phyloP scores from a whole-genome alignment of 2,329 filamentous ascomycete genomes.

The Chaetomium globosum region DNA sequence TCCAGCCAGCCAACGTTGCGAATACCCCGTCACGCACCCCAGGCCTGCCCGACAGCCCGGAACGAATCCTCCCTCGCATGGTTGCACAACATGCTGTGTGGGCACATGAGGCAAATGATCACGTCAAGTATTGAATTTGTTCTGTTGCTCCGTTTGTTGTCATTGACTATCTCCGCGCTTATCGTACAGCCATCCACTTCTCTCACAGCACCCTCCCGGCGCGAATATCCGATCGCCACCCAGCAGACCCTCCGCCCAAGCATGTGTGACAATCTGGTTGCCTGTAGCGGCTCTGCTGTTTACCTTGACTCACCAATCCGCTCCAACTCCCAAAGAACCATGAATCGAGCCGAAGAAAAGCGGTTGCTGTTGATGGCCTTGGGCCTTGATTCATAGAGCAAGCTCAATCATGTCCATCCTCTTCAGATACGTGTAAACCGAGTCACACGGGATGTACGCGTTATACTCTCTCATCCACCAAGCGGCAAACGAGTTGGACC shows the following conservation, averaged over 20 bases:
- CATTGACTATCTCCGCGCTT: background rate
- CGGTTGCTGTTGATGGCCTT: background rate
- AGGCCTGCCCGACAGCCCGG: background rate
- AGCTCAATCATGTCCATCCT: conserved; percentile 29
- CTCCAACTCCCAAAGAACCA: background rate
- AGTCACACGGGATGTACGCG: conserved; percentile 29
- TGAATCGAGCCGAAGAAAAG: background rate
- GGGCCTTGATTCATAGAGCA: conserved; percentile 1
- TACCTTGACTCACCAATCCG: background rate
- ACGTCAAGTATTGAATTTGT: background rate
- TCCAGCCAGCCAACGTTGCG: background rate
- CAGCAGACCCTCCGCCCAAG: background rate
- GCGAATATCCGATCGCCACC: background rate
- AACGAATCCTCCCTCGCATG: background rate
- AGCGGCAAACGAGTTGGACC: conserved; percentile 25
- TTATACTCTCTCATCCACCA: conserved; percentile 31
- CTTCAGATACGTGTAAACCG: conserved; percentile 22
- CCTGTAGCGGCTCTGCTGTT: conserved; percentile 1
- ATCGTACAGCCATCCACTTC: conserved; percentile 9
- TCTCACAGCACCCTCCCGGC: background rate
- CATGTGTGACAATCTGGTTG: conserved; percentile 14
- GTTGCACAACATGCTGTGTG: background rate
- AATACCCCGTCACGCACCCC: background rate
- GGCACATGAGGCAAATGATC: background rate
- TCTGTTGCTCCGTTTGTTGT: background rate